Evolutionary conservation across 495 filamentous ascomycete genomes (phyloP), one percentile per base, ranked within the genome.

Genomic region (Penicillium egyptiacum): DNA sequence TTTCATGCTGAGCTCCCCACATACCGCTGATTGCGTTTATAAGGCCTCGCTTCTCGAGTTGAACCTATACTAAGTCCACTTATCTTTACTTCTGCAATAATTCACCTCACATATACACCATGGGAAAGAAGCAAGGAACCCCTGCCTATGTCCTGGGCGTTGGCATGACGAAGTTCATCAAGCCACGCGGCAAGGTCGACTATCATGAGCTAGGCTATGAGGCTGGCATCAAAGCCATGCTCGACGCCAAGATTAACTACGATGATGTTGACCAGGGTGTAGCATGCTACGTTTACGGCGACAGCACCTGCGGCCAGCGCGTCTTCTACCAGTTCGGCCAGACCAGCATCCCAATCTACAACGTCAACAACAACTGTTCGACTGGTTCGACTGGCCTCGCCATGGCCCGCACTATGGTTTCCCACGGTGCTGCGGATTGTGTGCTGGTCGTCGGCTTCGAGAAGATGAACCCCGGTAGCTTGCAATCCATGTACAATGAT

Each of bases 281-380:
- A n/a, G 94, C 93, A 2, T 98, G 94, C 79, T 97, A 96, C 72
- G 93, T 91, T 77, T 98, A 96, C 68, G 94, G 91, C 63, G 94
- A 98, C 76, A 90, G 85, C 50, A 96, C 94, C 45, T 93, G 89
- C 65, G 94, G 94, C 25, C 94, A 98, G 80, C 86, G 94, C 46
- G 92, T 97, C 60, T 97, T 98, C 78, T 98, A 98, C 73, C 94
- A 98, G 75, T 96, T 98, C 71, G 94, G 94, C 72, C 91, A 98
- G 84, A 97, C 91, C 31, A 79, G 87, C 64, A 97, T 96, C 61
- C 94, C 94, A 58, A 91, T 97, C 69, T 89, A 93, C 80, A 97
- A 97, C 68, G 90, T 96, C 67, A 96, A 96, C 82, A 98, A 98
- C 79, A 97, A 97, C 77, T 98, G 94, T 81, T 88, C 89, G 1